Base-by-base conservation (phyloP, 73 alveolate species). In the Symbiodinium pilosum region DNA sequence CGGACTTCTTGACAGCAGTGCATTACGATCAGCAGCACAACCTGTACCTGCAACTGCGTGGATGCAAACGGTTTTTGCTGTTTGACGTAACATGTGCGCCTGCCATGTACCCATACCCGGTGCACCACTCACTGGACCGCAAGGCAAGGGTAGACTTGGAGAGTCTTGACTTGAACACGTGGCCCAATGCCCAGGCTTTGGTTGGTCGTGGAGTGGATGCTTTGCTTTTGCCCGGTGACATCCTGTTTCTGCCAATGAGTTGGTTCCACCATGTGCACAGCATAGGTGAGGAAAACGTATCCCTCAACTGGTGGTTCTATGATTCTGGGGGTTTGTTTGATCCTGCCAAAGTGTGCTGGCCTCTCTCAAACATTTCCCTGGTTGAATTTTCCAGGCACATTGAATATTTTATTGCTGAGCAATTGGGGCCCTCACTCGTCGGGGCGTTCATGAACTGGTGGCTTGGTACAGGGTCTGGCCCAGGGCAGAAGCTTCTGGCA, bases 1-100 rank as follows among this genome's bases (percentile, higher is more conserved):
- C 86, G 9, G 92, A 92, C 68, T 92, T 73, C 59, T 32, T 92
- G 77, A 92, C 98, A 7, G 98, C 98, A 1, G 98, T 75, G 56
- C 98, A 92, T 43, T 92, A 92, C 56, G 98, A 92, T 47, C 98
- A 92, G 83, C 98, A 92, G 91, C 98, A 92, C 91, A 92, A 92
- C 41, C 42, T 92, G 40, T 92, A 73, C 68, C 42, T 92, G 20
- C 98, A 92, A 43, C 43, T 92, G 8, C 75, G 98, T 3, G 98
- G 98, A 34, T 43, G 83, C 77, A 92, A 92, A 42, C 77, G 86
- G 73, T 43, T 85, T n/a, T 54, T 43, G 32, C 73, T 41, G 16
- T 85, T 85, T 32, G 93, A 85, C 34, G 81, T 32, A 14, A 44
- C 93, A 14, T 85, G 71, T 38, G 93, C 93, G 16, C 41, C 43